phyloP scores from a whole-genome alignment of 352 stramenopile species.

The Globisporangium spinosum region DNA sequence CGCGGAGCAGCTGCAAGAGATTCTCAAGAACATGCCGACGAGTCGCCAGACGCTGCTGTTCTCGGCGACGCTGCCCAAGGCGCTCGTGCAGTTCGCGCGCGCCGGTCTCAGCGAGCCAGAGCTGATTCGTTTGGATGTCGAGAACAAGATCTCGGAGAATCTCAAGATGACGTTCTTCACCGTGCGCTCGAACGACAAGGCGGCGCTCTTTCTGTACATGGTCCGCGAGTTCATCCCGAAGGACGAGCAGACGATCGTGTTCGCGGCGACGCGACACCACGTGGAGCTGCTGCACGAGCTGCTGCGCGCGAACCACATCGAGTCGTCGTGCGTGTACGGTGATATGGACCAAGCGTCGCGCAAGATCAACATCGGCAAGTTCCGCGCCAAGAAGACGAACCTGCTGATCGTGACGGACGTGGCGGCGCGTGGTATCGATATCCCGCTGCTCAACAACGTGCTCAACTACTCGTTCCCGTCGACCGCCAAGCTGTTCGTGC shows the following conservation, averaged over 20 bases:
- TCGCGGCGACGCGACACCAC: conserved; percentile 97
- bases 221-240: conserved; percentile 92
- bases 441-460: conserved; percentile 95
- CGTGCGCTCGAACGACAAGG: conserved; percentile 93
- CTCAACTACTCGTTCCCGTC: conserved; percentile 95
- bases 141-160: conserved; percentile 98
- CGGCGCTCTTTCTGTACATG: conserved; percentile 95
- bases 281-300: conserved; percentile 98
- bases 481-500: conserved; percentile 93
- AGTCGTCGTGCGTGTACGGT: conserved; percentile 90
- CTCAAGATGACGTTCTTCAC: conserved; percentile 98
- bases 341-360: conserved; percentile 92
- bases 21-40: conserved; percentile 88
- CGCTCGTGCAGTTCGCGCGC: conserved; percentile 97
- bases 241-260: conserved; percentile 96
- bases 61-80: conserved; percentile 96
- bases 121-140: conserved; percentile 96
- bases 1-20: conserved; percentile 94
- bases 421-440: conserved; percentile 93
- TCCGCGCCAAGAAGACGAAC: conserved; percentile 87
- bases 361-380: conserved; percentile 90
- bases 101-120: conserved; percentile 96
- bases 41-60: conserved; percentile 92
- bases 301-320: conserved; percentile 76
- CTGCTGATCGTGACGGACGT: conserved; percentile 94